Base-by-base conservation (phyloP, 495 filamentous ascomycete genomes). In the Neurospora discreta region DNA sequence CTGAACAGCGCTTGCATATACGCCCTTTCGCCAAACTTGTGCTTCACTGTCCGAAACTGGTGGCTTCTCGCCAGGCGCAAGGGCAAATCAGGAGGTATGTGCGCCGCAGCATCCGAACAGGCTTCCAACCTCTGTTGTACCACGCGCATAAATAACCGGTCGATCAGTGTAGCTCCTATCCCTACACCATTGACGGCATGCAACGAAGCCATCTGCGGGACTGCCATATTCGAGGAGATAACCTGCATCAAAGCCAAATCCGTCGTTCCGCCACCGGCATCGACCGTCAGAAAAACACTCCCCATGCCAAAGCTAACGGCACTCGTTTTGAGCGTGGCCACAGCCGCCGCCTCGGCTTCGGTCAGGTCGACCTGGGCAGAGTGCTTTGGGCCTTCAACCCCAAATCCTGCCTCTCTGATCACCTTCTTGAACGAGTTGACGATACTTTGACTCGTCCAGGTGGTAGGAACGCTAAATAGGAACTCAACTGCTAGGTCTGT, bases 321-420 rank as follows among this genome's bases (percentile, higher is more conserved):
- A 39, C 76, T 78, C 36, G 75, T 78, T 75, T 81, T 81, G 69
- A 81, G 75, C 10, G 78, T 81, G 8, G 80, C 80, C 0, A 90
- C 88, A 15, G 90, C 90, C 8, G 89, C 89, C 5, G 89, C 89
- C 77, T 91, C 89, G 5, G 89, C 88, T 76, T 92, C 90, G 0
- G 90, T 92, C 18, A 91, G 77, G n/a, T 88, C 87, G 52, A 92
- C 88, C n/a, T 74, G 77, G 2, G 85, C 85, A 6, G 77, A 79
- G 77, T 90, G 87, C 20, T 77, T 77, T 0, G 71, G 69, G 3
- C 81, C 80, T 43, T 83, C 82, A 5, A 74, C 73, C 9, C 85
- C 85, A 75, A 87, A 87, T 3, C 89, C 87, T 5, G 87, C 86
- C 5, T 77, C 73, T 23, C 79, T 69, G 30, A 90, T 83, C 33